phyloP scores from a whole-genome alignment of 1,284 basidiomycete species.

The Boletus calvinii region DNA sequence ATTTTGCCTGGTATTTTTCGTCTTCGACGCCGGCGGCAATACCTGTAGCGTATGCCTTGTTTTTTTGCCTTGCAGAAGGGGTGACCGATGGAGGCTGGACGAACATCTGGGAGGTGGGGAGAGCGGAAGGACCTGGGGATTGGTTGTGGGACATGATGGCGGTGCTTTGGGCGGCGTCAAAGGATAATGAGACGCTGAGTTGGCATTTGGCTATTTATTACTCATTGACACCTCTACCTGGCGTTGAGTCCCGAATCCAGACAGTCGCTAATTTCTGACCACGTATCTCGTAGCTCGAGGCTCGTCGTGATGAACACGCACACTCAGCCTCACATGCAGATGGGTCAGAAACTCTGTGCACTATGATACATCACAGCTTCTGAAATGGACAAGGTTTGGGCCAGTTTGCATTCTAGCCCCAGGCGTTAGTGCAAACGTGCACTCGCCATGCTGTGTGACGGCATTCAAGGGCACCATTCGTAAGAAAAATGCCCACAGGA shows the following conservation, averaged over 20 bases:
- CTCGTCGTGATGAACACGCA: constrained; percentile 1
- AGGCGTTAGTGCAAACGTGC: neutral
- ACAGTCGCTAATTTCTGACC: constrained; percentile 7
- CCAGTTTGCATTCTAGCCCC: constrained; percentile 11
- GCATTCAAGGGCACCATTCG: constrained; percentile 17
- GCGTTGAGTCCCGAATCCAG: constrained; percentile 31
- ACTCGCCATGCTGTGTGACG: constrained; percentile 12
- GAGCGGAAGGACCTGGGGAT: constrained; percentile 47
- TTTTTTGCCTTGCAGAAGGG: constrained; percentile 48
- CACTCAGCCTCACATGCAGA: neutral
- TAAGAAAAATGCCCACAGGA: constrained; percentile 24
- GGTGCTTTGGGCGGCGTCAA: constrained; percentile 36
- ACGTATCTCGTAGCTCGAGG: constrained; percentile 9
- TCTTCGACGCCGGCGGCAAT: constrained; percentile 83
- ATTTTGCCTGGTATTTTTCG: constrained; percentile 85
- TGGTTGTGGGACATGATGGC: constrained; percentile 55
- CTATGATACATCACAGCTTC: neutral
- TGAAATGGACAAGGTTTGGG: constrained; percentile 15
- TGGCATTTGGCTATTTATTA: constrained; percentile 32
- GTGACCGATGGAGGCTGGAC: constrained; percentile 28
- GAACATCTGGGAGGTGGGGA: constrained; percentile 32
- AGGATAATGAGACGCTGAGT: constrained; percentile 28
- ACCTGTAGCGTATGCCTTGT: constrained; percentile 52
- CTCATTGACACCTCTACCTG: constrained; percentile 24
- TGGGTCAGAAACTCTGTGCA: neutral